A percentile compares a stretch with the other conserved stretches of the same genome.
Conservation (phyloP, 2,329 filamentous ascomycete genomes). For the Nigrograna mackinnonii region DNA sequence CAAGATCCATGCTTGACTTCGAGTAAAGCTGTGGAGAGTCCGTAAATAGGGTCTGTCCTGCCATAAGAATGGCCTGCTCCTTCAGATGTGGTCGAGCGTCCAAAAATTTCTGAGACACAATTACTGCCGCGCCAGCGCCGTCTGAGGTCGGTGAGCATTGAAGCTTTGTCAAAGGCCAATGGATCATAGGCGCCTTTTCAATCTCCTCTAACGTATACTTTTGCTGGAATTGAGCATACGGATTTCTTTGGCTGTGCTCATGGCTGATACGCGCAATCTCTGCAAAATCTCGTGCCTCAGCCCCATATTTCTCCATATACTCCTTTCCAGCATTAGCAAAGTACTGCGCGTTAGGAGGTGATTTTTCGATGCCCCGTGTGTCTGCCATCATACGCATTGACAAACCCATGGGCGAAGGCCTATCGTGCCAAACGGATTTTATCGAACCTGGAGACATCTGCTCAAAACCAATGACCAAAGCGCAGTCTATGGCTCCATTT, state of each 20-base stretch:
- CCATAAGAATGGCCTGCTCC: conserved; percentile 80
- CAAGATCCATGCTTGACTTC: conserved; percentile 78
- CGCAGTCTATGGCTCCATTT: conserved; percentile 80
- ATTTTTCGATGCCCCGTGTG: conserved; percentile 77
- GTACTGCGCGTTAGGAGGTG: conserved; percentile 85
- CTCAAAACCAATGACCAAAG: conserved; percentile 92
- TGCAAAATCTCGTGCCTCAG: conserved; percentile 81
- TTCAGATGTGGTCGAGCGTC: conserved; percentile 80
- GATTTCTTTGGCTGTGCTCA: conserved; percentile 84
- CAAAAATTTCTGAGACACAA: conserved; percentile 88
- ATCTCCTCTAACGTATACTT: conserved; percentile 87
- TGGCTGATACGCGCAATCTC: conserved; percentile 94
- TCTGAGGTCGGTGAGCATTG: conserved; percentile 96
- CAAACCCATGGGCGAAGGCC: conserved; percentile 76
- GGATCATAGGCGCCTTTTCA: conserved; percentile 73
- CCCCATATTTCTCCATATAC: conserved; percentile 94
- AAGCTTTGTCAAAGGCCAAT: conserved; percentile 86
- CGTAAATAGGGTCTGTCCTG: conserved; percentile 82
- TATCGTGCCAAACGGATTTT: conserved; percentile 78
- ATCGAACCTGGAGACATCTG: conserved; percentile 93
- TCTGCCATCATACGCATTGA: conserved; percentile 78
- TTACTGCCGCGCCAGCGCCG: conserved; percentile 82
- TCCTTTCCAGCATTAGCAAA: conserved; percentile 92
- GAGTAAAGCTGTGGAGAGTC: conserved; percentile 81
- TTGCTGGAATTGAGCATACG: conserved; percentile 92